Conservation (phyloP, 345 rosid species). For the Xanthoceras sorbifolium region DNA sequence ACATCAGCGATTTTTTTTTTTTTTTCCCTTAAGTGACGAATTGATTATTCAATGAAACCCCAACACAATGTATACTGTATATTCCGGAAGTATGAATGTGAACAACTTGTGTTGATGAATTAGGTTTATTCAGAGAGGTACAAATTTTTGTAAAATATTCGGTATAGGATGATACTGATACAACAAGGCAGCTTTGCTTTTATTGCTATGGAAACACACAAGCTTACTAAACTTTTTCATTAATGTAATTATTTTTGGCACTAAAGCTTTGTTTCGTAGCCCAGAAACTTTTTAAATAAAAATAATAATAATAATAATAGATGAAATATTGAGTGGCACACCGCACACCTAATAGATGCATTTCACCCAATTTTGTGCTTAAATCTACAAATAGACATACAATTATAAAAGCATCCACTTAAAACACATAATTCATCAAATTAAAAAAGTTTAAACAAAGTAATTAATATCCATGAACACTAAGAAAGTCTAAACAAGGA, state of each 20-base stretch:
- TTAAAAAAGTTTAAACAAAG: too few relatives aligned
- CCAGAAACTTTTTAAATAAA: not conserved
- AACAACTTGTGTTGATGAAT: not conserved
- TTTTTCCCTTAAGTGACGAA: too few relatives aligned
- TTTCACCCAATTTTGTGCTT: not conserved
- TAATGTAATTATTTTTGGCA: not conserved
- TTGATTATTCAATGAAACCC: too few relatives aligned
- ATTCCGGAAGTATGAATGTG: not conserved
- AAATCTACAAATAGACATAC: not conserved
- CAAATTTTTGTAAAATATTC: not conserved
- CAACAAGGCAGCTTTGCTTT: not conserved
- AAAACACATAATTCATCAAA: too few relatives aligned
- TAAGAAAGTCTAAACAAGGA: too few relatives aligned
- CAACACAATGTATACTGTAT: too few relatives aligned
- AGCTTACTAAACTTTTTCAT: not conserved
- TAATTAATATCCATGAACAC: too few relatives aligned
- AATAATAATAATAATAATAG: too few relatives aligned
- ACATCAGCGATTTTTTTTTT: too few relatives aligned
- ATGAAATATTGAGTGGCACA: not conserved
- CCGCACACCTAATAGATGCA: not conserved
- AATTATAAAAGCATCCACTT: too few relatives aligned
- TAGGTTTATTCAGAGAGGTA: not conserved
- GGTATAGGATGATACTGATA: not conserved
- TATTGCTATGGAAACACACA: not conserved
- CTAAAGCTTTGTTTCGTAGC: not conserved